Base-by-base conservation (phyloP, 2,329 filamentous ascomycete species). In the Chaetomium sp. region DNA sequence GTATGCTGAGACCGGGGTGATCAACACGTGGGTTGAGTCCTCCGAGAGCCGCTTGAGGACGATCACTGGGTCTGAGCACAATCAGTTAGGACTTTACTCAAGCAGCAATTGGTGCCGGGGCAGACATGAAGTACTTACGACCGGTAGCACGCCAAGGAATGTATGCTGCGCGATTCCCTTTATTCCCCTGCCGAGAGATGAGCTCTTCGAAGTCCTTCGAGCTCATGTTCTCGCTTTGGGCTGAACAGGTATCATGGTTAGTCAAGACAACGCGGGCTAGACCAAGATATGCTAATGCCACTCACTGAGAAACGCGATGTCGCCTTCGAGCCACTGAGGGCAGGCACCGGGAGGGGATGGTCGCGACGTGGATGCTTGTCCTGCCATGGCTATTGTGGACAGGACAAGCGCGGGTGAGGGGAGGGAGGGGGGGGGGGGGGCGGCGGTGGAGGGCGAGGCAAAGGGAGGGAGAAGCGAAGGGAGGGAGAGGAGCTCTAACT, bases 1-100 rank as follows among this genome's bases (percentile, higher is more conserved):
- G 48, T 52, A 49, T 1, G 52, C 32, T n/a, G 55, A 54, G 14
- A 57, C 48, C 3, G 55, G 46, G 6, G 55, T 54, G 33, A 52
- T 38, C 9, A 57, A 44, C 9, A 41, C 52, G 37, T 52, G 43
- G 49, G 43, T 41, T 41, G 48, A 49, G 12, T n/a, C 8, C 36
- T 6, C 9, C n/a, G 34, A 41, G n/a, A 27, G 14, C 11, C 47
- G 38, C 3, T 10, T 1, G 12, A 57, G 42, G 19, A 57, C 36
- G 10, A 57, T 54, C 11, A 52, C 48, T 32, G 55, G 55, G 27
- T 57, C 51, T 53, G 8, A 1, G 1, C n/a, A n/a, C 32, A 10
- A 34, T 51, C 6, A 51, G 40, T n/a, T 14, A 7, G 19, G 19
- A 27, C 19, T 27, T 27, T 27, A 27, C 19, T 27, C 19, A 27